Evolutionary conservation across 2,329 filamentous ascomycete genomes (phyloP).

Genomic region (Fusarium paranaense): DNA sequence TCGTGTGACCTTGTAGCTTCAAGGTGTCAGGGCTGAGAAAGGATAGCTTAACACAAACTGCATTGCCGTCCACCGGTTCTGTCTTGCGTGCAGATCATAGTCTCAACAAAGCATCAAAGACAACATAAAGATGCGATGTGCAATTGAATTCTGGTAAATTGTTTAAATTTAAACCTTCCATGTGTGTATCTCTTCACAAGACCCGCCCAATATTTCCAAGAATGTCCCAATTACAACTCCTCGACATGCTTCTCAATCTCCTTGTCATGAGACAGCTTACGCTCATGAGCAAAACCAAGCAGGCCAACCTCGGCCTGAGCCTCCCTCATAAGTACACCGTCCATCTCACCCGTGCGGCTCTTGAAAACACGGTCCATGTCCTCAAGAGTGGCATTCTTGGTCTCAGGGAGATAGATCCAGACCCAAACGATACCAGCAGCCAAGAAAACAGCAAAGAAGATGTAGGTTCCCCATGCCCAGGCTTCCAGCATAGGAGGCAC

Average conservation of each 20-base stretch:
- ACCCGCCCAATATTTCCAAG: not conserved
- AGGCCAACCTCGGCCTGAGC: conserved; percentile 42
- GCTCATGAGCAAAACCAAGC: not conserved
- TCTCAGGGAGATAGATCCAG: conserved; percentile 65
- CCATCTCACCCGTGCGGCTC: conserved; percentile 49
- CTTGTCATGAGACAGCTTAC: conserved; percentile 10
- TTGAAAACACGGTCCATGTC: conserved; percentile 65
- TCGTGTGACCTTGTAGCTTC: not conserved
- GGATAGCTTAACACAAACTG: not conserved
- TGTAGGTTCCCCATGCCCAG: conserved; percentile 63
- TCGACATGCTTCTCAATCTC: conserved; percentile 11
- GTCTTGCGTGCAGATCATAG: not conserved
- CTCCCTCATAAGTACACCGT: conserved; percentile 37
- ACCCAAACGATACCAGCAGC: conserved; percentile 60
- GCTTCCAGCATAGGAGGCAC: conserved; percentile 53
- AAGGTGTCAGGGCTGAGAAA: not conserved
- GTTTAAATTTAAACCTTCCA: not conserved
- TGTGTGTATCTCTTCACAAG: not conserved
- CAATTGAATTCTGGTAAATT: not conserved
- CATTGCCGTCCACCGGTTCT: not conserved
- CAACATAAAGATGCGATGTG: not conserved
- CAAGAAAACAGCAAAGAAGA: conserved; percentile 67
- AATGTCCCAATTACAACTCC: not conserved
- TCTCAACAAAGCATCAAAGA: not conserved
- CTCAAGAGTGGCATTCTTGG: conserved; percentile 65